Conservation (phyloP, 768 basidiomycete species). For the Tricholoma terreum region DNA sequence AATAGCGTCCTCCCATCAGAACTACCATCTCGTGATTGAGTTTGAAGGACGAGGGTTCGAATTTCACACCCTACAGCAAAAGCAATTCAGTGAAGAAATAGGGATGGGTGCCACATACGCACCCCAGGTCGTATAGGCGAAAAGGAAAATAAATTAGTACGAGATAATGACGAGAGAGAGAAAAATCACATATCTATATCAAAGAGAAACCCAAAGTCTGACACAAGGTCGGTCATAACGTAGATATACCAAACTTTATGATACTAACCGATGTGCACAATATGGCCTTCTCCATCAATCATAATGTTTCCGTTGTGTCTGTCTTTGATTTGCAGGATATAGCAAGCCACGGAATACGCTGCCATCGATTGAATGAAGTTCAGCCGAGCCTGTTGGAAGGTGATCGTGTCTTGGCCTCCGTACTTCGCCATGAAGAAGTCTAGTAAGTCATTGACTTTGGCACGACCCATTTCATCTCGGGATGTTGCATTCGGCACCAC, state of each 20-base stretch:
- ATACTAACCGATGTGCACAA: conserved; percentile 85
- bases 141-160: conserved; percentile 24
- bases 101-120: conserved; percentile 17
- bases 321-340: conserved; percentile 98
- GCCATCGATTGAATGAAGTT: conserved; percentile 99
- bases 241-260: not conserved
- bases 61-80: conserved; percentile 82
- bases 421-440: conserved; percentile 94
- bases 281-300: conserved; percentile 98
- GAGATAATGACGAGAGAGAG: conserved; percentile 1
- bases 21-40: conserved; percentile 98
- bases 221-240: not conserved
- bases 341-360: conserved; percentile 96
- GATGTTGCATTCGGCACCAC: conserved; percentile 98
- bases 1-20: conserved; percentile 93
- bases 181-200: conserved; percentile 87
- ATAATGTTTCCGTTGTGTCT: conserved; percentile 99
- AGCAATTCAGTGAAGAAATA: conserved; percentile 1
- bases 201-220: conserved; percentile 94
- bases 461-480: conserved; percentile 98
- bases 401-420: conserved; percentile 82
- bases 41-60: conserved; percentile 98
- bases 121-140: conserved; percentile 66
- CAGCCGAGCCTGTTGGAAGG: conserved; percentile 88
- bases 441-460: conserved; percentile 94